Evolutionary conservation across 2,329 filamentous ascomycete genomes (phyloP), one percentile per base, ranked within the genome.

Genomic region (Diaporthe longicolla): DNA sequence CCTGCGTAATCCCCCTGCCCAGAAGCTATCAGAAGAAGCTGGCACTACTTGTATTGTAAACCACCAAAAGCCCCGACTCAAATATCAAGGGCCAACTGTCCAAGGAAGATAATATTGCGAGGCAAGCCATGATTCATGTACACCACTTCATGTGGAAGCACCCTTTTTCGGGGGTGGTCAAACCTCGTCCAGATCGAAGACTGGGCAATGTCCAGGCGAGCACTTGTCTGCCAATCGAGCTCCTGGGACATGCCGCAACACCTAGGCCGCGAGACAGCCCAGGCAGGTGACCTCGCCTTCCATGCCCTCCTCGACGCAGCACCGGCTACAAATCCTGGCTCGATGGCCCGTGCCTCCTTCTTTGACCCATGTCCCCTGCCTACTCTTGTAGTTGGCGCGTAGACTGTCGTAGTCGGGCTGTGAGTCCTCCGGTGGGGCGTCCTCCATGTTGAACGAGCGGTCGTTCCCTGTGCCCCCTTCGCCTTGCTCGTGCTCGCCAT

Each of bases 261-360:
- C n/a, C 73, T 63, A 75, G 9, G 59, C 70, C 55, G 61, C 69
- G 13, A 92, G 83, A 76, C 92, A 94, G 1, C 90, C 90, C 63
- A 93, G 81, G 78, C 92, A 94, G 74, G 90, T 88, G 7, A 93
- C 88, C 63, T 93, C 91, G 35, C 92, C 92, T 70, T 93, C 88
- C 26, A 83, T 78, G 0, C 91, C 92, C 32, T 85, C 86, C 80
- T 94, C 92, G 4, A 93, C 87, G 79, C 92, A 93, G 82, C 92
- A 94, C 24, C 87, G 86, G 79, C 92, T 93, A 80, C 92, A 94
- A 3, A 93, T 84, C 77, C 89, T 87, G 45, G 85, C 82, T 11
- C 85, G 83, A 76, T 91, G 89, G 10, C 86, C 86, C 17, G 77
- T 77, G 63, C 77, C 77, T 63, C 79, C 80, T 40, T 79, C 80